These are phyloP conservation scores for Pseudogymnoascus sp. DNA, from an alignment of 2,329 filamentous ascomycete genomes.

Conservation along the genomic window DNA sequence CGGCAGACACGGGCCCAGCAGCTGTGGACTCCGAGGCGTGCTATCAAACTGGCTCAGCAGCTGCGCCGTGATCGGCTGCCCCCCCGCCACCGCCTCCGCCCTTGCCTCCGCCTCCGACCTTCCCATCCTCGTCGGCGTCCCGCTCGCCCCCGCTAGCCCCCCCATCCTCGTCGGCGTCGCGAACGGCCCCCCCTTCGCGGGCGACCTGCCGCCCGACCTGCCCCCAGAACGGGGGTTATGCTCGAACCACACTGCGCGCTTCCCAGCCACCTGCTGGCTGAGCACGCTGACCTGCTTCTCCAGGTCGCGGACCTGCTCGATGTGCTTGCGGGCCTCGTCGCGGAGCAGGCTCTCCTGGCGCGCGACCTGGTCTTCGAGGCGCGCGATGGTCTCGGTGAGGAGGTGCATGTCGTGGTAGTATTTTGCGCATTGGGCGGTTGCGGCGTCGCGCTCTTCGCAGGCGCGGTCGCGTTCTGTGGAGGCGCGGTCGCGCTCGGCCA, in stretches of 20 bases:
- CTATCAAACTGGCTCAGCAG: not conserved
- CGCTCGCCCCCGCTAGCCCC: not conserved
- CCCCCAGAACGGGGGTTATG: constrained; percentile 10
- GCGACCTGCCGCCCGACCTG: not conserved
- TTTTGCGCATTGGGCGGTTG: constrained; percentile 10
- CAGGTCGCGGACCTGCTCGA: not conserved
- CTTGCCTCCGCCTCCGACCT: not conserved
- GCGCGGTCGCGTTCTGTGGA: constrained; percentile 9
- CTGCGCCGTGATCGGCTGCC: not conserved
- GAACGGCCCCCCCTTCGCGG: not conserved
- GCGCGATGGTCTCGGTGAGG: constrained; percentile 2
- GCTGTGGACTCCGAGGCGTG: not conserved
- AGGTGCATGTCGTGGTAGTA: not conserved
- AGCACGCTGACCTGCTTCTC: not conserved
- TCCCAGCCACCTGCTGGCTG: constrained; percentile 12
- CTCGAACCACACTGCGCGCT: constrained; percentile 20
- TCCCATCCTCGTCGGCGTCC: not conserved
- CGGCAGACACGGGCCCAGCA: not conserved
- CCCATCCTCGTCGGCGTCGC: not conserved
- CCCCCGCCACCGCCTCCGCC: not conserved
- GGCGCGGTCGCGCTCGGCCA: constrained; percentile 7
- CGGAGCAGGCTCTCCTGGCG: too few species aligned
- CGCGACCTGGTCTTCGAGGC: constrained; percentile 13
- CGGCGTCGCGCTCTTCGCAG: constrained; percentile 2
- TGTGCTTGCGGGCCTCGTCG: not conserved